Percentiles rank a stretch among this genome's conserved stretches.
These are phyloP conservation scores for Fusarium longipes DNA, from an alignment of 2,329 filamentous ascomycete species.

Conservation along the genomic window DNA sequence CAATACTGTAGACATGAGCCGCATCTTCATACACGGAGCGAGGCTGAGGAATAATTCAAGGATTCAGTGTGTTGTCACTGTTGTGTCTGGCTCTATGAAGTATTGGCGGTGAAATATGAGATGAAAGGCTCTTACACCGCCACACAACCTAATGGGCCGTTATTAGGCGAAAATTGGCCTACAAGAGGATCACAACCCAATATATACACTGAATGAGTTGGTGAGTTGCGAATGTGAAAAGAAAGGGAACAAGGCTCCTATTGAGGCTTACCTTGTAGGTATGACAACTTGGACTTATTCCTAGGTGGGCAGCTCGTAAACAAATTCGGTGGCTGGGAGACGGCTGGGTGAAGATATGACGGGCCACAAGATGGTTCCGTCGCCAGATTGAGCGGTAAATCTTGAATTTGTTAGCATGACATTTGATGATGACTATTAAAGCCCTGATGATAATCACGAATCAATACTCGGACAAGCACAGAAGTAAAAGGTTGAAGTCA, in stretches of 20 bases:
- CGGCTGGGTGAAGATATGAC: conserved; percentile 17
- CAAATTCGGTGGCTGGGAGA: conserved; percentile 46
- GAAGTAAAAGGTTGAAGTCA: conserved; percentile 11
- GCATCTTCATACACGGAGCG: conserved; percentile 51
- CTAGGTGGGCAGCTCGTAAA: conserved; percentile 33
- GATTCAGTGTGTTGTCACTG: not conserved
- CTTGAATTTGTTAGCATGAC: not conserved
- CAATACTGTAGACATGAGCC: conserved; percentile 53
- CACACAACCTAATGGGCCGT: conserved; percentile 3
- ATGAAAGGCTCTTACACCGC: conserved; percentile 27
- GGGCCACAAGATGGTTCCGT: conserved; percentile 9
- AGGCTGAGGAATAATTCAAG: not conserved
- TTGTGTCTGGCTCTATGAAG: not conserved
- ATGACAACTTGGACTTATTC: conserved; percentile 31
- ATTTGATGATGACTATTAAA: not conserved
- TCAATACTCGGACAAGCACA: not conserved
- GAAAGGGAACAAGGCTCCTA: conserved; percentile 17
- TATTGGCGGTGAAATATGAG: conserved; percentile 24
- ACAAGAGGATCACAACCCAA: not conserved
- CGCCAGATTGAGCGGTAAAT: not conserved
- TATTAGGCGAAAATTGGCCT: conserved; percentile 4
- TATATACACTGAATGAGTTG: not conserved
- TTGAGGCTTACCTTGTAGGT: conserved; percentile 17
- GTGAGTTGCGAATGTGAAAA: conserved; percentile 3
- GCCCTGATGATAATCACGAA: not conserved